phyloP scores from a whole-genome alignment of 352 stramenopile species.

The Phytophthora cryptogea region DNA sequence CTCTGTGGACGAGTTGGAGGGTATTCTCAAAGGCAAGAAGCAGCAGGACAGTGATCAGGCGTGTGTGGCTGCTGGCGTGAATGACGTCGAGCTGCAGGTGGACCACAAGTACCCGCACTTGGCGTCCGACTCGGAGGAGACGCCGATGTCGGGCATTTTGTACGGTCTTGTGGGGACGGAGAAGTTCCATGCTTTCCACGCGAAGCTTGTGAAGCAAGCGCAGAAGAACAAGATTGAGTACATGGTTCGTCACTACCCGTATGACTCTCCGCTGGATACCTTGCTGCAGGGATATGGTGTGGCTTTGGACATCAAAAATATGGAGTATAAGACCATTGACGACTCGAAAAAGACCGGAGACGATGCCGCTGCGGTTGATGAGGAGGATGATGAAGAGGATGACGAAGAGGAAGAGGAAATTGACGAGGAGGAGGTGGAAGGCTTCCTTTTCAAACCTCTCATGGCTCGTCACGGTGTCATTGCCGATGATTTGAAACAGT shows the following conservation, averaged over 20 bases:
- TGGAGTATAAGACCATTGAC: conserved; percentile 97
- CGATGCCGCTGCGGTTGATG: conserved; percentile 37
- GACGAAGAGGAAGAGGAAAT: conserved; percentile 41
- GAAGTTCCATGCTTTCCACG: conserved; percentile 76
- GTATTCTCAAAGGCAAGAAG: conserved; percentile 33
- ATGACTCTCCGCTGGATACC: conserved; percentile 70
- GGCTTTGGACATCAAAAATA: conserved; percentile 96
- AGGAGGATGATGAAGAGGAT: conserved; percentile 40
- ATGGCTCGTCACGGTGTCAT: conserved; percentile 49
- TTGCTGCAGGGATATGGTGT: conserved; percentile 93
- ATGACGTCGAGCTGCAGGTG: conserved; percentile 67
- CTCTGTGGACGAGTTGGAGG: conserved; percentile 50
- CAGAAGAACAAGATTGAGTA: conserved; percentile 71
- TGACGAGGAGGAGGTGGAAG: conserved; percentile 69
- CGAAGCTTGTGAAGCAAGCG: conserved; percentile 58
- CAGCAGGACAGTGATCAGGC: conserved; percentile 31
- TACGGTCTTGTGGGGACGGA: conserved; percentile 81
- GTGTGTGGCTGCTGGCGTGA: conserved; percentile 66
- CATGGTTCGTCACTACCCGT: conserved; percentile 81
- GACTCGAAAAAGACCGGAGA: conserved; percentile 75
- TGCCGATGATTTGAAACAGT: conserved; percentile 52
- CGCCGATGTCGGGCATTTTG: conserved; percentile 65
- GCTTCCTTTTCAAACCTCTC: conserved; percentile 65
- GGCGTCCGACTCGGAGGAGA: conserved; percentile 13
- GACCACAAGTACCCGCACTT: conserved; percentile 78